A percentile compares a stretch with the other conserved stretches of the same genome.
phyloP scores from a whole-genome alignment of 495 filamentous ascomycete genomes.

The Neurospora sp. region DNA sequence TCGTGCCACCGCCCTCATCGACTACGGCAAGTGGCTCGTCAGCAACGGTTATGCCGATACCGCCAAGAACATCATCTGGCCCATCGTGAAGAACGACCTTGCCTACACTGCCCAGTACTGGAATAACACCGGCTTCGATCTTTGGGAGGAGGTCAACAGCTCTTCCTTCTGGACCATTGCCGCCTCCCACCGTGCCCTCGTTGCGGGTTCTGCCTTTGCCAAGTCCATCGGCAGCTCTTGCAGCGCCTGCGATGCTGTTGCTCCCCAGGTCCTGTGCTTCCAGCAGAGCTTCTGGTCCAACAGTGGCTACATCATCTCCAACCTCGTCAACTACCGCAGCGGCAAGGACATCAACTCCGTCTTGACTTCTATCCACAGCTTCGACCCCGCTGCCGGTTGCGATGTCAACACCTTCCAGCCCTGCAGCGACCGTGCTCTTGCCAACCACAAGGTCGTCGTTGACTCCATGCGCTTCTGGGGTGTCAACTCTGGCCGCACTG shows the following conservation, averaged over 20 bases:
- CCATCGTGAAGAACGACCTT: conserved; percentile 57
- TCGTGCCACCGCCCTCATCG: conserved; percentile 48
- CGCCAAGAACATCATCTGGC: conserved; percentile 41
- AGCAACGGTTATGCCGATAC: conserved; percentile 36
- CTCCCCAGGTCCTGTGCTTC: conserved; percentile 53
- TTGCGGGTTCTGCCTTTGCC: conserved; percentile 55
- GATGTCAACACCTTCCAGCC: conserved; percentile 52
- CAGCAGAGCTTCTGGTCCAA: conserved; percentile 54
- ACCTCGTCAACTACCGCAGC: conserved; percentile 38
- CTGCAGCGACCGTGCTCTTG: conserved; percentile 50
- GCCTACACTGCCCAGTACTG: conserved; percentile 64
- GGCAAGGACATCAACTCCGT: conserved; percentile 56
- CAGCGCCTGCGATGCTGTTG: conserved; percentile 39
- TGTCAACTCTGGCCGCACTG: conserved; percentile 42
- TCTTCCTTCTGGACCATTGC: conserved; percentile 48
- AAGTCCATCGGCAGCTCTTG: conserved; percentile 32
- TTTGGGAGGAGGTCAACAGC: conserved; percentile 62
- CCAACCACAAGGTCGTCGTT: conserved; percentile 54
- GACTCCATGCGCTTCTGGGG: conserved; percentile 55
- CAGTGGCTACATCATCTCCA: conserved; percentile 46
- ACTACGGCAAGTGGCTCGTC: conserved; percentile 39
- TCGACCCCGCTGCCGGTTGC: conserved; percentile 50
- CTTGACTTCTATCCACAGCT: conserved; percentile 52
- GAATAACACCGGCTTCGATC: conserved; percentile 57
- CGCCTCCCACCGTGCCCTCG: conserved; percentile 39